These are phyloP conservation scores for Cruciata laevipes DNA, from an alignment of 257 asterid species.

Conservation along the genomic window DNA sequence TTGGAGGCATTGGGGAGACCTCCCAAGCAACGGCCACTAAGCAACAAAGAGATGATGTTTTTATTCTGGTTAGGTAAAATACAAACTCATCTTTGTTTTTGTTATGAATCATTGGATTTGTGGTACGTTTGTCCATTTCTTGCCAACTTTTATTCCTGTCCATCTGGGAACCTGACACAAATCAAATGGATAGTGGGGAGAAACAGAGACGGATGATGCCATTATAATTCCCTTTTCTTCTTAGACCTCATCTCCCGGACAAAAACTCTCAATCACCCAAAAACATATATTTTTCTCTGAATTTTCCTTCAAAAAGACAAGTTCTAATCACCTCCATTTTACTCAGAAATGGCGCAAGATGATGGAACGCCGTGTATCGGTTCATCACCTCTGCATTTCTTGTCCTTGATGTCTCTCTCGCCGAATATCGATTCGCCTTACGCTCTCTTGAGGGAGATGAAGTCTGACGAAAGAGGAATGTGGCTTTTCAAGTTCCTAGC, in stretches of 20 bases:
- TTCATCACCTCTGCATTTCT: constrained; percentile 55
- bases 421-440: constrained; percentile 52
- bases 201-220: constrained; percentile 19
- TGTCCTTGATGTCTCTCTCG: constrained; percentile 56
- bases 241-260: constrained; percentile 34
- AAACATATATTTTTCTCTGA: constrained; percentile 33
- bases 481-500: constrained; percentile 49
- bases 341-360: constrained; percentile 37
- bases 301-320: constrained; percentile 17
- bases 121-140: not conserved
- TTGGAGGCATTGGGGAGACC: constrained; percentile 9
- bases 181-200: constrained; percentile 8
- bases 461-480: constrained; percentile 66
- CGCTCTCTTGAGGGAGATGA: constrained; percentile 49
- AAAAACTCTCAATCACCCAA: constrained; percentile 18
- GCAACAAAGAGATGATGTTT: constrained; percentile 1
- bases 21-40: constrained; percentile 10
- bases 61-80: not conserved
- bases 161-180: constrained; percentile 32
- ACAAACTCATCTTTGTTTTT: not conserved
- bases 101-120: constrained; percentile 1
- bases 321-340: constrained; percentile 20
- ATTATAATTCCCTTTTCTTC: constrained; percentile 21
- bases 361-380: constrained; percentile 55
- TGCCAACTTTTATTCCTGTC: constrained; percentile 35